A percentile compares a stretch with the other conserved stretches of the same genome.
These are phyloP conservation scores for Boletellus emodensis DNA, from an alignment of 768 basidiomycete species.

Conservation along the genomic window DNA sequence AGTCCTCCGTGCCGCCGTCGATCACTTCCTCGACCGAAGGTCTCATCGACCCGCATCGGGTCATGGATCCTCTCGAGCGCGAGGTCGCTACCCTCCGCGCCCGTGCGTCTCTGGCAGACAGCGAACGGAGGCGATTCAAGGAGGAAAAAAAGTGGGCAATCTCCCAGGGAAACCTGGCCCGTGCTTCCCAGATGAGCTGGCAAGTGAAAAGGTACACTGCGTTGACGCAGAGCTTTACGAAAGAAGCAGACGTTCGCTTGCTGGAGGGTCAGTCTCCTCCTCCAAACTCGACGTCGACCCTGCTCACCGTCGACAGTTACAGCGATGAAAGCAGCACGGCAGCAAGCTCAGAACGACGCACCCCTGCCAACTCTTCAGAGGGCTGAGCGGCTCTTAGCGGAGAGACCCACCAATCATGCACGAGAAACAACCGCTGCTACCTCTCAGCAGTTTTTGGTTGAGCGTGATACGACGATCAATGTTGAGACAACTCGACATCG, in stretches of 20 bases:
- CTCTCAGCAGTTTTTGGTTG: constrained; percentile 26
- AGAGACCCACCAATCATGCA: constrained; percentile 29
- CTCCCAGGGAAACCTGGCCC: constrained; percentile 69
- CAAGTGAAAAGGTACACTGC: constrained; percentile 78
- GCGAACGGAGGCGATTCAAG: constrained; percentile 75
- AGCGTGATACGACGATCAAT: constrained; percentile 29
- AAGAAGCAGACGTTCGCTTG: constrained; percentile 69
- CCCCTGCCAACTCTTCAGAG: constrained; percentile 21
- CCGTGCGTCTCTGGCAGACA: constrained; percentile 77
- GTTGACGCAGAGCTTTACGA: constrained; percentile 75
- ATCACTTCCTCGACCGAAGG: constrained; percentile 66
- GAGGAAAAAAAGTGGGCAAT: constrained; percentile 87
- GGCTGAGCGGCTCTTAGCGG: constrained; percentile 17
- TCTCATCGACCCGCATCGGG: constrained; percentile 52
- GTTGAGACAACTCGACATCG: constrained; percentile 28
- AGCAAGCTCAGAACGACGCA: constrained; percentile 10
- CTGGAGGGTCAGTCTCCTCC: constrained; percentile 48
- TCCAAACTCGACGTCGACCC: neutral
- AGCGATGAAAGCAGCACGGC: constrained; percentile 23
- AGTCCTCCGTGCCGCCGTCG: constrained; percentile 44
- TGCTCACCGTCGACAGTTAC: constrained; percentile 21
- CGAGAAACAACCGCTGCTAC: constrained; percentile 12
- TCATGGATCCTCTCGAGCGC: constrained; percentile 63
- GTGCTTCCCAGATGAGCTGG: constrained; percentile 78
- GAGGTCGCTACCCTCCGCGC: constrained; percentile 74